Conservation (phyloP, 139 green algal genomes). For the Coelastrella sp. region DNA sequence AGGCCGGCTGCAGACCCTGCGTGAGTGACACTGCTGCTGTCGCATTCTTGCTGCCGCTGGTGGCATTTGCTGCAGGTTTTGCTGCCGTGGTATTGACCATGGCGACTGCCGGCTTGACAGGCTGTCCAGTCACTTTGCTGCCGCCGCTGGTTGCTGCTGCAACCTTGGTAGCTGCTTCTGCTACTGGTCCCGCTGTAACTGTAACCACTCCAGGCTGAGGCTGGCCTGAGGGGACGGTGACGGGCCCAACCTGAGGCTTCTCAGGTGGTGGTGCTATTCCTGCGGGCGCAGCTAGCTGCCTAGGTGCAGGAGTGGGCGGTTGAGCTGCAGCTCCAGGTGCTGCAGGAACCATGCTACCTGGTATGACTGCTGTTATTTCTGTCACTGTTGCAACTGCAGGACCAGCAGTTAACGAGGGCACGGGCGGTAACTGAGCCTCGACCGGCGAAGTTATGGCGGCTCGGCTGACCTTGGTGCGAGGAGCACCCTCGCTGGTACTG, state of each 20-base stretch:
- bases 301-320: too few species aligned
- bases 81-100: not conserved
- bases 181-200: not conserved
- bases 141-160: not conserved
- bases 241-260: too few species aligned
- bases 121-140: too few species aligned
- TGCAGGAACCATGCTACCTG: not conserved
- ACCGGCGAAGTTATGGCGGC: too few species aligned
- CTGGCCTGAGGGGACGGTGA: not conserved
- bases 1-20: not conserved
- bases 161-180: not conserved
- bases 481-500: not conserved
- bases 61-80: not conserved
- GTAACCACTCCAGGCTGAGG: not conserved
- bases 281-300: too few species aligned
- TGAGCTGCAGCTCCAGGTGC: constrained; percentile 11
- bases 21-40: not conserved
- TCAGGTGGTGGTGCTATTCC: too few species aligned
- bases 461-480: too few species aligned
- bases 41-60: not conserved
- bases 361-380: not conserved
- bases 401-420: too few species aligned
- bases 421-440: not conserved
- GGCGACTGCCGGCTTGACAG: too few species aligned
- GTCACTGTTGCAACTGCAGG: too few species aligned